Evolutionary conservation across 1,284 basidiomycete genomes (phyloP), one percentile per base, ranked within the genome.

Genomic region (Austropuccinia psidii): DNA sequence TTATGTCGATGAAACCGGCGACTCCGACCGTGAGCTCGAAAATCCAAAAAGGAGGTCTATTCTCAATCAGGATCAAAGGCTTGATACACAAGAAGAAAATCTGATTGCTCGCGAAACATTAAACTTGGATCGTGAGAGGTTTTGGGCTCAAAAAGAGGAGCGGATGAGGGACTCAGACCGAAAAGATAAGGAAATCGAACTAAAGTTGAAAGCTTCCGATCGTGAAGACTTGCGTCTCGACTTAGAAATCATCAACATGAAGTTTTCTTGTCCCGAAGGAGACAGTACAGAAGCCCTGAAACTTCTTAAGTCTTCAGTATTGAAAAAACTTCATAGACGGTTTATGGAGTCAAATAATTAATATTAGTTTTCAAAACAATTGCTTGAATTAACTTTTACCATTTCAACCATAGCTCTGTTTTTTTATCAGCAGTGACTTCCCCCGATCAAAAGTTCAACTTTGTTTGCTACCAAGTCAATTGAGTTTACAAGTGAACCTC

Each of bases 141-240:
- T 62, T 45, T 19, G 29, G 39, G 24, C 37, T 27, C 41, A 62
- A 17, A 62, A 62, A 45, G 60, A 62, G 31, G 60, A 62, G 35
- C 60, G 41, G 21, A 3, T 31, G 24, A 62, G 35, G 33, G 60
- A 62, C 21, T 62, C 60, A 21, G 47, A n/a, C 21, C 60, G 60
- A 29, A 62, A 62, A 17, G 60, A 62, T 31, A 62, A 45, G 39
- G 60, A 62, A 62, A 39, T 62, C n/a, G 60, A 41, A n/a, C 15
- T 62, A 19, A 62, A n/a, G 60, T 45, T 45, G 24, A 62, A 62
- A 21, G 60, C 60, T 27, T 62, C 60, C 9, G 60, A 41, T 17
- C 39, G 60, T 6, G 60, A 62, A 8, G 60, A 62, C 37, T 31
- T 62, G 4, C 27, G 43, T 21, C 24, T 62, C 7, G 60, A 62